Percentiles rank a stretch among this genome's conserved stretches.
Evolutionary conservation across 345 rosid species (phyloP).

Genomic region (Heritiera littoralis): DNA sequence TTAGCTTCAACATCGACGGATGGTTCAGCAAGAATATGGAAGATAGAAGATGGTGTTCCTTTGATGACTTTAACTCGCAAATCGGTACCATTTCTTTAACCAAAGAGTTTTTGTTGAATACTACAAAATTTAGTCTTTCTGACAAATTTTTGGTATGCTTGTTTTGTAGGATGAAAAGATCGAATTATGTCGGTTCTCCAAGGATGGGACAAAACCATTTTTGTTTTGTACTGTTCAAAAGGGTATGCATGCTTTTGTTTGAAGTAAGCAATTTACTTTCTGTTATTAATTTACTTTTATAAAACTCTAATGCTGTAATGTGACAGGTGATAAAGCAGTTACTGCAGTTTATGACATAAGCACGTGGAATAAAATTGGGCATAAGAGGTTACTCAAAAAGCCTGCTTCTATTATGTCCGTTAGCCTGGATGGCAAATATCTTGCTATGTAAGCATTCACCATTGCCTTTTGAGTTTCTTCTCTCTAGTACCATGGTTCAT

Average conservation of each 20-base stretch:
- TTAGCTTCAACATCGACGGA: slow-evolving; percentile 85
- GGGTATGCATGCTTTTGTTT: slow-evolving; percentile 40
- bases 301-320: not conserved
- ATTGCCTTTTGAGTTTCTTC: not conserved
- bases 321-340: slow-evolving; percentile 64
- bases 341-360: slow-evolving; percentile 87
- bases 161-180: slow-evolving; percentile 73
- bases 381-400: slow-evolving; percentile 80
- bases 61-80: slow-evolving; percentile 68
- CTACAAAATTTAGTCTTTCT: slow-evolving; percentile 15
- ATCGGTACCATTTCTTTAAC: slow-evolving; percentile 45
- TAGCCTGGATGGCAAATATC: slow-evolving; percentile 93
- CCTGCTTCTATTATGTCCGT: slow-evolving; percentile 78
- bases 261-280: not conserved
- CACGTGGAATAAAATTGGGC: slow-evolving; percentile 89
- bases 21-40: slow-evolving; percentile 96
- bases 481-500: not conserved
- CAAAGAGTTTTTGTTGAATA: not conserved
- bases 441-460: slow-evolving; percentile 67
- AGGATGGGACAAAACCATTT: slow-evolving; percentile 94
- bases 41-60: slow-evolving; percentile 79
- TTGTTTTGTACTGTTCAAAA: slow-evolving; percentile 76
- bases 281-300: not conserved
- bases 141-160: slow-evolving; percentile 11
- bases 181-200: slow-evolving; percentile 82